Conservation (phyloP, 805 yeast genomes). For the Hanseniaspora lindneri region DNA sequence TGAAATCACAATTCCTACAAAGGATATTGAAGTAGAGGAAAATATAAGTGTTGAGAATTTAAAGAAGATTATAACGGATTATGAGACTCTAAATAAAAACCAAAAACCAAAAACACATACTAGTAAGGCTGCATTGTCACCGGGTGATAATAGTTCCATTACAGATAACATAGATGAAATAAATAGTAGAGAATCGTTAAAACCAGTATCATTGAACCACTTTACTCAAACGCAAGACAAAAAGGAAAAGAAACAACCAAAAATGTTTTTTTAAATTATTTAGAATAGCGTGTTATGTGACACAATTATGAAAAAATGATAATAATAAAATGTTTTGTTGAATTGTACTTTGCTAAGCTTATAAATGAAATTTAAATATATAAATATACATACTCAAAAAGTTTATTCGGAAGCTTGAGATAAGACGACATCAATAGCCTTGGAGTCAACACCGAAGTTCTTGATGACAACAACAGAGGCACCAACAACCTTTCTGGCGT, state of each 20-base stretch:
- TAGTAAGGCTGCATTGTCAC: background rate
- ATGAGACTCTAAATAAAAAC: background rate
- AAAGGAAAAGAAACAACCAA: slow-evolving; percentile 1
- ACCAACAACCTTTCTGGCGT: slow-evolving; percentile 99
- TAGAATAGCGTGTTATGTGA: no score
- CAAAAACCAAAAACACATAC: background rate
- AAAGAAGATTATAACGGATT: slow-evolving; percentile 7
- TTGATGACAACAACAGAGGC: slow-evolving; percentile 98
- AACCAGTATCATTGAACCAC: background rate
- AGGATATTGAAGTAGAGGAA: slow-evolving; percentile 14
- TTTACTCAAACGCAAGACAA: slow-evolving; percentile 1
- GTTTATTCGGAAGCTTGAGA: slow-evolving; percentile 25
- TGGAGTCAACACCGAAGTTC: slow-evolving; percentile 99
- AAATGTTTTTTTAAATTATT: background rate
- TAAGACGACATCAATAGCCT: slow-evolving; percentile 89
- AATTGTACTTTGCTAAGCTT: background rate
- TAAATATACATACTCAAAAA: slow-evolving; percentile 10
- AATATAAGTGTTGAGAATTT: slow-evolving; percentile 1
- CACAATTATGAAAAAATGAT: background rate
- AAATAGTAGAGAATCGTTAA: background rate
- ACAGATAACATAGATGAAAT: background rate
- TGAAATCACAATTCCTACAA: slow-evolving; percentile 13
- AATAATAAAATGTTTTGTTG: background rate
- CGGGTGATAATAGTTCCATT: background rate
- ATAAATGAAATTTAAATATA: slow-evolving; percentile 1